Percentiles rank a stretch among this genome's conserved stretches.
Evolutionary conservation across 2,329 filamentous ascomycete genomes (phyloP).

Genomic region (Venturiaceae sp.): DNA sequence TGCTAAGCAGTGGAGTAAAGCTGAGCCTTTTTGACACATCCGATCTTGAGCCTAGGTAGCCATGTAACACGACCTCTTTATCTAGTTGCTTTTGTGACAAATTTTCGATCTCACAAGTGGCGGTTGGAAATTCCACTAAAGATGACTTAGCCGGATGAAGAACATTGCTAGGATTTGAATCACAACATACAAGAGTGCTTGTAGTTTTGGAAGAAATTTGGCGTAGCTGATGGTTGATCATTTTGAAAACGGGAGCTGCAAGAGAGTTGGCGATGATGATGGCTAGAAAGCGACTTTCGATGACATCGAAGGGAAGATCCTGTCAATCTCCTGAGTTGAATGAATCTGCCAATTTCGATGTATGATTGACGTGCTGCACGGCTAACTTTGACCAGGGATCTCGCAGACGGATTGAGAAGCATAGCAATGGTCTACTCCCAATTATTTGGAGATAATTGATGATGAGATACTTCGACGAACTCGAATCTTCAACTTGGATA

Average conservation of each 20-base stretch:
- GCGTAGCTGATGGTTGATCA: not conserved
- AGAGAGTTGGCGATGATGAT: not conserved
- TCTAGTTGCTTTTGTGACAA: constrained; percentile 15
- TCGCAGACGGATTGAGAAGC: constrained; percentile 1
- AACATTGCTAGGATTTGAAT: not conserved
- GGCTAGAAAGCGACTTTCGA: not conserved
- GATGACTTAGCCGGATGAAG: constrained; percentile 1
- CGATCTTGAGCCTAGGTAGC: constrained; percentile 61
- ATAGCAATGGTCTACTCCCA: not conserved
- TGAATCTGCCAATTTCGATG: not conserved
- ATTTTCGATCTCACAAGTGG: constrained; percentile 27
- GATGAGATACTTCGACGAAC: not conserved
- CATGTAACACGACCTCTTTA: constrained; percentile 47
- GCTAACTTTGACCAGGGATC: constrained; percentile 2
- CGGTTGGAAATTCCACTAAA: constrained; percentile 36
- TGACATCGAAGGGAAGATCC: constrained; percentile 13
- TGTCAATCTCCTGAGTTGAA: not conserved
- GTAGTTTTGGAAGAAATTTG: constrained; percentile 23
- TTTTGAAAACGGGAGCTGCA: not conserved
- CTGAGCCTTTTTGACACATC: constrained; percentile 59
- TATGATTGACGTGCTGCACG: not conserved
- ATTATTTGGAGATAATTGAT: not conserved
- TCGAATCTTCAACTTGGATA: not conserved
- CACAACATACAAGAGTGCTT: constrained; percentile 31
- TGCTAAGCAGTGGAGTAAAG: constrained; percentile 53